These are phyloP conservation scores for Cicer bijugum DNA, from an alignment of 306 rosid species.

Conservation along the genomic window DNA sequence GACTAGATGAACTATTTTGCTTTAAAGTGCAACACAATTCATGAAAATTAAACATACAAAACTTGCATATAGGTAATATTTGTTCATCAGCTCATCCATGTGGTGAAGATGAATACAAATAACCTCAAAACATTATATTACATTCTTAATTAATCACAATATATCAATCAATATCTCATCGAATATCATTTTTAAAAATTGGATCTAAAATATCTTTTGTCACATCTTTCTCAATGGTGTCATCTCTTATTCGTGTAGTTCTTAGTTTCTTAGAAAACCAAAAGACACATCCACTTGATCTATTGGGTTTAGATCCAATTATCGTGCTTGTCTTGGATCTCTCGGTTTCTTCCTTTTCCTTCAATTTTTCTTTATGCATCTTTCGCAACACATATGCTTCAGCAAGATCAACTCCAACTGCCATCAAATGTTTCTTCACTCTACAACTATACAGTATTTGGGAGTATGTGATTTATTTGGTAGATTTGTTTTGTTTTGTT, in stretches of 20 bases:
- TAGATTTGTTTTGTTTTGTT: not conserved
- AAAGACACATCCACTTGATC: conserved; percentile 40
- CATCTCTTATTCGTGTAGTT: not conserved
- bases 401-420: conserved; percentile 32
- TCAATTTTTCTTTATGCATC: conserved; percentile 38
- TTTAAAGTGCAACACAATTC: too few species aligned
- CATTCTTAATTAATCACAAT: not conserved
- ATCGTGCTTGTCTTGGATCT: not conserved
- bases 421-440: conserved; percentile 25
- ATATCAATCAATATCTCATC: not conserved
- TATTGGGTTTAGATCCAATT: conserved; percentile 3
- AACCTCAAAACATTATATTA: conserved; percentile 8
- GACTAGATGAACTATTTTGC: too few species aligned
- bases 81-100: not conserved
- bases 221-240: not conserved
- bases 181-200: not conserved
- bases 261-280: conserved; percentile 36
- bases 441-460: not conserved
- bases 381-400: conserved; percentile 44
- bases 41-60: too few species aligned
- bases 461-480: not conserved
- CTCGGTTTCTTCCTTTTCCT: conserved; percentile 21
- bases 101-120: not conserved
- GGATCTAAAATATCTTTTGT: not conserved
- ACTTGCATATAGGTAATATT: not conserved